Conservation (phyloP, 768 basidiomycete genomes). For the Stropharia rugosoannulata region DNA sequence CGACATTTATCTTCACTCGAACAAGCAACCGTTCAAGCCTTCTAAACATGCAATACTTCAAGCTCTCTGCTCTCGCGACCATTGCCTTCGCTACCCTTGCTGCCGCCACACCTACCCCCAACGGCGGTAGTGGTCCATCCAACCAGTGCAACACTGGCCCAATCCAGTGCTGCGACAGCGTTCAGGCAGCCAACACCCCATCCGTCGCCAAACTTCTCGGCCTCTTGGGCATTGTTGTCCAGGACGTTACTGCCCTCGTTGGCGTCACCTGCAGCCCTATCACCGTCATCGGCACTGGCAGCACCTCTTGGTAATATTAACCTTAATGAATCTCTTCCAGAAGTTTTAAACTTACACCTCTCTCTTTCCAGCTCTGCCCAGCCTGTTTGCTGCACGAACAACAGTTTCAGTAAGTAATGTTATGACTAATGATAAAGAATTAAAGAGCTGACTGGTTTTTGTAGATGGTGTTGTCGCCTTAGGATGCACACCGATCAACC, state of each 20-base stretch:
- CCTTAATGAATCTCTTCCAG: no score
- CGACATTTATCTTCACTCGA: no score
- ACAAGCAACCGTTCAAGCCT: no score
- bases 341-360: neutral
- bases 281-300: constrained; percentile 21
- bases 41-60: constrained; percentile 18
- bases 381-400: constrained; percentile 28
- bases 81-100: constrained; percentile 22
- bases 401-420: constrained; percentile 22
- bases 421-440: no score
- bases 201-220: constrained; percentile 14
- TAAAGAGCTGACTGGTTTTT: neutral
- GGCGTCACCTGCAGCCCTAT: constrained; percentile 27
- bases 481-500: neutral
- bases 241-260: constrained; percentile 21
- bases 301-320: constrained; percentile 15
- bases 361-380: constrained; percentile 19
- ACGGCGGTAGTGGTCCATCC: neutral
- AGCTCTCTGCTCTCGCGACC: constrained; percentile 16
- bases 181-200: constrained; percentile 14
- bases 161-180: constrained; percentile 30
- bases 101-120: constrained; percentile 15
- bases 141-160: constrained; percentile 23
- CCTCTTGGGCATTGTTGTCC: constrained; percentile 22
- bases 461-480: neutral